A percentile compares a stretch with the other conserved stretches of the same genome.
phyloP scores from a whole-genome alignment of 2,329 filamentous ascomycete genomes.

The Trichoderma atrobrunneum region DNA sequence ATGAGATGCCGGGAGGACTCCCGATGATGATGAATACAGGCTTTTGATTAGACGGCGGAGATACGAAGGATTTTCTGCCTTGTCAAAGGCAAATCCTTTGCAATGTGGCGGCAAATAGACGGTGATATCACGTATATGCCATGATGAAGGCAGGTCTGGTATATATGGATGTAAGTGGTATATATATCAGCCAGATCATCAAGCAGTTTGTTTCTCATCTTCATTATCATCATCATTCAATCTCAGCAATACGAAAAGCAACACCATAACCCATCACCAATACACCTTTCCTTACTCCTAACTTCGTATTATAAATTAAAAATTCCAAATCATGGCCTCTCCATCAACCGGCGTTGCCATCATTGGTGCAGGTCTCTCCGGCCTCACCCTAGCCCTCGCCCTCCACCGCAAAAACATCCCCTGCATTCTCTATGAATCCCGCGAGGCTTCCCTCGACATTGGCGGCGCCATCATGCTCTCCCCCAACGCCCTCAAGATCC shows the following conservation, averaged over 20 bases:
- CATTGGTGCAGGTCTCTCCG: slow-evolving; percentile 40
- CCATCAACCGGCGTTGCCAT: slow-evolving; percentile 27
- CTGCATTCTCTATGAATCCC: slow-evolving; percentile 51
- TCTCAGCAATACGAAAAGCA: not conserved
- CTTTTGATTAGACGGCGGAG: not conserved
- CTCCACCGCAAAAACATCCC: slow-evolving; percentile 51
- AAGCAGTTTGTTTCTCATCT: not conserved
- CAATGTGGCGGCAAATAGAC: not conserved
- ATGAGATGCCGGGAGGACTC: not conserved
- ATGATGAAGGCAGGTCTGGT: not conserved
- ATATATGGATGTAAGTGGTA: not conserved
- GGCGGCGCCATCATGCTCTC: slow-evolving; percentile 59
- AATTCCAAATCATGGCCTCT: not conserved
- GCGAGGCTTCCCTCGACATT: slow-evolving; percentile 42
- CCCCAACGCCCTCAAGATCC: slow-evolving; percentile 54
- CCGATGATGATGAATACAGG: not conserved
- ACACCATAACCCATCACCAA: not conserved
- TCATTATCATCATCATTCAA: not conserved
- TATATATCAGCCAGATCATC: not conserved
- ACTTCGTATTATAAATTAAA: not conserved
- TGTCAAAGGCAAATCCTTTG: not conserved
- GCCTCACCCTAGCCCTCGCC: slow-evolving; percentile 54
- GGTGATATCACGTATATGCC: not conserved
- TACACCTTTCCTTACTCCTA: not conserved
- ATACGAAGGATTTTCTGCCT: not conserved